Evolutionary conservation across 164 flowering plant genomes (phyloP), one percentile per base, ranked within the genome.

Genomic region (Nymphaea colorata): DNA sequence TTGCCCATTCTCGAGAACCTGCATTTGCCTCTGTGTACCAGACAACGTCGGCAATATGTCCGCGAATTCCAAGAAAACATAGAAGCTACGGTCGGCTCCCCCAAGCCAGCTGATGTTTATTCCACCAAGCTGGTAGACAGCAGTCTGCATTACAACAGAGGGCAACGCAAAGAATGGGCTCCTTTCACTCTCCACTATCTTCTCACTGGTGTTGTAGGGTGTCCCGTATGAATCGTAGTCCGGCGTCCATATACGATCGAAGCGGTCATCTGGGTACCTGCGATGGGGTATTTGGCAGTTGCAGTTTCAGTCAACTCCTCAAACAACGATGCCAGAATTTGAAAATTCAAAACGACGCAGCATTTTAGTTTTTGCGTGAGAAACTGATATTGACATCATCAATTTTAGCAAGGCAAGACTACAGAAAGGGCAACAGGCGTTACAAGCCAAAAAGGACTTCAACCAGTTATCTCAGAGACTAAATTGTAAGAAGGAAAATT

Each of bases 21-120:
- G 36, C 36, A 25, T 25, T 25, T 0, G 36, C 36, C 36, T 25
- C 36, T 0, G 36, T 25, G 36, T 25, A 8, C 3, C 76, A 1
- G 42, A 62, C 47, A 36, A 25, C 8, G 76, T 72, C 3, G 5
- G 8, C 57, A 51, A 62, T 3, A 82, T 7, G 55, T 84, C 86
- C 11, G 84, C 77, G 65, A 84, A 73, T 70, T 82, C 71, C 69
- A 76, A 11, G 76, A 71, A 80, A 3, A 74, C 44, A 41, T 70
- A 8, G 80, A 66, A 69, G 69, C 45, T 76, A 43, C 4, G 10
- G 10, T 16, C 18, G 42, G 2, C 69, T 3, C 59, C 70, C 67
- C 4, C 11, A 8, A 1, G 42, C 53, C 3, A 11, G 36, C 36
- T 8, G 6, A 64, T 5, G 10, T 8, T 8, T 10, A 8, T 51